phyloP scores from a whole-genome alignment of 2,329 filamentous ascomycete genomes.

The Graphilbum ipis-grandicollis region DNA sequence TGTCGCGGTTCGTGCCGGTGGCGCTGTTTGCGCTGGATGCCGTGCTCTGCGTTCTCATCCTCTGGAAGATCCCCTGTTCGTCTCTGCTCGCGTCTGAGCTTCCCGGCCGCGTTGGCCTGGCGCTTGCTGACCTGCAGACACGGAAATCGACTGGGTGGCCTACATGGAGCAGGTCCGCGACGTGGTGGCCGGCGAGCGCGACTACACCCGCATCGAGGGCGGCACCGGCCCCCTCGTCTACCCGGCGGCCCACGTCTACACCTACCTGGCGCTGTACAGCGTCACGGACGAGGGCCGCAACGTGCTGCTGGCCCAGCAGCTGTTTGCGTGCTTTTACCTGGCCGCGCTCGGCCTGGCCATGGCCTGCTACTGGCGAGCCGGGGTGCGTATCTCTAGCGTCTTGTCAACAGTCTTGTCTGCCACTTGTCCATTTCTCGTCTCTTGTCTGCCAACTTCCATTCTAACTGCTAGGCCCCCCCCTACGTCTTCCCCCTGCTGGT shows the following conservation, averaged over 20 bases:
- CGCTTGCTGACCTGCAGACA: slow-evolving; percentile 37
- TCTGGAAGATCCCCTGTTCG: slow-evolving; percentile 73
- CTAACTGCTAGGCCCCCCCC: slow-evolving; percentile 47
- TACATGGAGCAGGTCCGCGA: slow-evolving; percentile 90
- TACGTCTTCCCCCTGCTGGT: slow-evolving; percentile 77
- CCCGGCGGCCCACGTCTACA: slow-evolving; percentile 84
- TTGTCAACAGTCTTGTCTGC: neutral
- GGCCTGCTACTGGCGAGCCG: slow-evolving; percentile 60
- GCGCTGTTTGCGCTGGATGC: slow-evolving; percentile 54
- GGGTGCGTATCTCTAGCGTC: slow-evolving; percentile 23
- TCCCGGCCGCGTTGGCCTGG: neutral
- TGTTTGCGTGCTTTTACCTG: slow-evolving; percentile 72
- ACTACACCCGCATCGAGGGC: slow-evolving; percentile 74
- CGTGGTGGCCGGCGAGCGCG: slow-evolving; percentile 67
- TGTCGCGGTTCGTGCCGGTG: slow-evolving; percentile 34
- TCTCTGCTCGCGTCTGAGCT: neutral
- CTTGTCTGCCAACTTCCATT: neutral
- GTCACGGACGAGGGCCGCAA: slow-evolving; percentile 61
- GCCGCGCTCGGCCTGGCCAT: slow-evolving; percentile 59
- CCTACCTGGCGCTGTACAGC: slow-evolving; percentile 64
- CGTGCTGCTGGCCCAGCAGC: slow-evolving; percentile 62
- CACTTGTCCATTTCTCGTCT: neutral
- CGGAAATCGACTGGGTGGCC: slow-evolving; percentile 92
- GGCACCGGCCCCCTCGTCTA: slow-evolving; percentile 90
- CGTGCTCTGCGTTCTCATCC: slow-evolving; percentile 53